Evolutionary conservation across 83 land plant genomes (phyloP).

Genomic region (Isoetes engelmannii): DNA sequence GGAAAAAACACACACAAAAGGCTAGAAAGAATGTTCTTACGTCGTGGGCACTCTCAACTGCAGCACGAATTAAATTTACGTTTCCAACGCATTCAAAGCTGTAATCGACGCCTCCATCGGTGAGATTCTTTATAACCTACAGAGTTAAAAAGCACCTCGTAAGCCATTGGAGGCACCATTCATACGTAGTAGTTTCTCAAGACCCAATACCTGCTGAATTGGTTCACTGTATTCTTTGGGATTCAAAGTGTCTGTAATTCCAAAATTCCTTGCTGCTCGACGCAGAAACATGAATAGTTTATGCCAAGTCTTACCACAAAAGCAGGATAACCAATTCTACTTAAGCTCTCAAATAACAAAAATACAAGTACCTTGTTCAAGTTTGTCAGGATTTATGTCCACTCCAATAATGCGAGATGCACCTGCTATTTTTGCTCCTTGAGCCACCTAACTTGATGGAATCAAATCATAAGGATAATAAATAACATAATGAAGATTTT

Average conservation of each 20-base stretch:
- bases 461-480: not conserved
- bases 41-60: conserved; percentile 70
- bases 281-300: no score
- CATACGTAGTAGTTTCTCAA: not conserved
- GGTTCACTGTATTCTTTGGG: not conserved
- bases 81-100: conserved; percentile 90
- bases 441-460: conserved; percentile 45
- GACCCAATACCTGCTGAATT: conserved; percentile 4
- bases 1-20: no score
- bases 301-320: no score
- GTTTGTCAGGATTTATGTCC: conserved; percentile 56
- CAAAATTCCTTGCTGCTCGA: conserved; percentile 2
- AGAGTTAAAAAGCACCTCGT: not conserved
- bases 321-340: no score
- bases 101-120: conserved; percentile 86
- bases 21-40: conserved; percentile 27
- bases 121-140: conserved; percentile 62
- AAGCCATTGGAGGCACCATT: no score
- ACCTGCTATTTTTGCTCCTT: conserved; percentile 62
- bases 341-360: not conserved
- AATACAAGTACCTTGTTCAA: conserved; percentile 41
- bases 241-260: not conserved
- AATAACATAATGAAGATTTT: not conserved
- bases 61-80: conserved; percentile 54
- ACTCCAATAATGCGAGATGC: conserved; percentile 72